Conservation (phyloP, 495 filamentous ascomycete species). For the Aspergillus wentii region DNA sequence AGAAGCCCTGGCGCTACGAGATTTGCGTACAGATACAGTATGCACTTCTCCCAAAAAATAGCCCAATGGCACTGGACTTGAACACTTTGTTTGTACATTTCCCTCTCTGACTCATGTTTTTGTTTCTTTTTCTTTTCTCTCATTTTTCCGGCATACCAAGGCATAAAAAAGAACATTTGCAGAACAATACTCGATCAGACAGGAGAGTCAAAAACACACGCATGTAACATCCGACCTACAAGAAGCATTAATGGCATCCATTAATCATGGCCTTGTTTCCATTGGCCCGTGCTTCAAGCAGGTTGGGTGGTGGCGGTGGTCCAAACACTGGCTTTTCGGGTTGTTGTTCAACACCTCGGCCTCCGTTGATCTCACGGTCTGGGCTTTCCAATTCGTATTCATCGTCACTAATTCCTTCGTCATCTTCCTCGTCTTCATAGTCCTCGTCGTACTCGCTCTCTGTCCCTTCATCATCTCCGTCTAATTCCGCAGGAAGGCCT, state of each 20-base stretch:
- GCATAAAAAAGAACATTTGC: slow-evolving; percentile 3
- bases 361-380: slow-evolving; percentile 27
- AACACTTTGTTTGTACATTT: no score
- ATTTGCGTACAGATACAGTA: not conserved
- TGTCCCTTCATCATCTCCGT: slow-evolving; percentile 66
- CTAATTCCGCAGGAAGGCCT: slow-evolving; percentile 51
- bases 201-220: no score
- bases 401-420: slow-evolving; percentile 60
- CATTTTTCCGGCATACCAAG: no score
- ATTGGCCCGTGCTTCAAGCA: slow-evolving; percentile 42
- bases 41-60: no score
- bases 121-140: not conserved
- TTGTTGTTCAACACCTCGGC: slow-evolving; percentile 25
- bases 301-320: slow-evolving; percentile 52
- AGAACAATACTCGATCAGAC: not conserved
- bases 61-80: no score
- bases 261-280: slow-evolving; percentile 42
- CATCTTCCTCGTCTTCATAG: slow-evolving; percentile 71
- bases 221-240: no score
- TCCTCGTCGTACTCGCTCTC: slow-evolving; percentile 68
- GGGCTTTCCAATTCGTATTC: slow-evolving; percentile 63
- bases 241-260: slow-evolving; percentile 33
- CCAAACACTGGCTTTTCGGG: slow-evolving; percentile 47
- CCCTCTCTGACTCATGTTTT: no score
- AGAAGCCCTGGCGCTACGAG: not conserved